Evolutionary conservation across 768 basidiomycete genomes (phyloP).

Genomic region (Lactifluus piperatus): DNA sequence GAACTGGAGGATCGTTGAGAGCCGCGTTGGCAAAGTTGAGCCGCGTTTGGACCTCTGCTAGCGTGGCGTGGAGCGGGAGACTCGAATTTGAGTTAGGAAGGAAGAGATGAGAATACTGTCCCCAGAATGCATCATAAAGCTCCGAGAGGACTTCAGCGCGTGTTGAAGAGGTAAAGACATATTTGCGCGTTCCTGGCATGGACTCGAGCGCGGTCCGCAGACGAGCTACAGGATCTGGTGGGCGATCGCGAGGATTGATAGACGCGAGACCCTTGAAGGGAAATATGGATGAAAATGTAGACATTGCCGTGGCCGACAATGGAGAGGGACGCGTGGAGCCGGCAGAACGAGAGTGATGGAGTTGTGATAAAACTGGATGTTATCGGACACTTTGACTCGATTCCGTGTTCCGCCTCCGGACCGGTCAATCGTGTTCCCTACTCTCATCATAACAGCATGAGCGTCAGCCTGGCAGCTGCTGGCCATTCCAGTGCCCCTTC

Average conservation of each 20-base stretch:
- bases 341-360: not conserved
- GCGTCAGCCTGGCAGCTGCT: constrained; percentile 9
- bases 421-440: constrained; percentile 19
- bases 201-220: constrained; percentile 72
- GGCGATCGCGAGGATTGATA: constrained; percentile 47
- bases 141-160: constrained; percentile 77
- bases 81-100: constrained; percentile 55
- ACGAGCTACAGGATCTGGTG: constrained; percentile 57
- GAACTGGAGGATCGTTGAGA: constrained; percentile 48
- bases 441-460: not conserved
- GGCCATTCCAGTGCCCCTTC: constrained; percentile 21
- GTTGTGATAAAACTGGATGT: not conserved
- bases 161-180: constrained; percentile 62
- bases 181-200: constrained; percentile 73
- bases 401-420: not conserved
- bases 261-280: constrained; percentile 43
- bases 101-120: constrained; percentile 62
- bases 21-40: constrained; percentile 49
- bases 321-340: constrained; percentile 2
- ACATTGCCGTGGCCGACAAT: constrained; percentile 27
- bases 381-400: too few species aligned
- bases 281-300: constrained; percentile 37
- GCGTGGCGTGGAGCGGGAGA: constrained; percentile 51
- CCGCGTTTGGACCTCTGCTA: constrained; percentile 63
- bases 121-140: constrained; percentile 79